Evolutionary conservation across 371 early-diverging fungal genomes (phyloP).

Genomic region (Apophysomyces ossiformis): DNA sequence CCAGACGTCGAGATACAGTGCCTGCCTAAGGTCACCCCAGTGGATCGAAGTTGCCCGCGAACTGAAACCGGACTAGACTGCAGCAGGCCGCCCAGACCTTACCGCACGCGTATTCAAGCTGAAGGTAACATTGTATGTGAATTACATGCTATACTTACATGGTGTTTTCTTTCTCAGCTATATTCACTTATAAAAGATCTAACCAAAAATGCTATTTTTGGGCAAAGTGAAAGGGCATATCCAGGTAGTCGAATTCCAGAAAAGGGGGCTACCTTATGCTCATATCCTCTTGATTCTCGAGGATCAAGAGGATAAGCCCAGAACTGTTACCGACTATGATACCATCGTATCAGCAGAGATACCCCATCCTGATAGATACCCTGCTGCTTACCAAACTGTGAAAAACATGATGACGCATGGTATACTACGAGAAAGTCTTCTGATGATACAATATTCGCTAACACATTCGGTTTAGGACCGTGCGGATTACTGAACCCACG

Average conservation of each 20-base stretch:
- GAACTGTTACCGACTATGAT: conserved; percentile 28
- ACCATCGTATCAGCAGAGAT: conserved; percentile 32
- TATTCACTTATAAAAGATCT: conserved; percentile 27
- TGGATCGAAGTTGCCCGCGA: conserved; percentile 36
- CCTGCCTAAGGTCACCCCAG: conserved; percentile 17
- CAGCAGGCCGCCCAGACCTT: conserved; percentile 30
- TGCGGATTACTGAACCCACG: conserved; percentile 24
- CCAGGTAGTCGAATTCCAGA: conserved; percentile 33
- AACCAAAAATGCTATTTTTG: conserved; percentile 23
- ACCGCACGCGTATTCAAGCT: conserved; percentile 23
- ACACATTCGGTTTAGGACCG: neutral
- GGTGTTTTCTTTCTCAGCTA: too few species aligned
- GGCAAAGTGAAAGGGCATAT: conserved; percentile 22
- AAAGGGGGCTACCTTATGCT: conserved; percentile 30
- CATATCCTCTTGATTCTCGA: conserved; percentile 38
- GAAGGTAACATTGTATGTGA: conserved; percentile 12
- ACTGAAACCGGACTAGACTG: conserved; percentile 20
- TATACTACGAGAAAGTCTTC: neutral
- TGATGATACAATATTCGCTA: too few species aligned
- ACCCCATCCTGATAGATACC: conserved; percentile 24
- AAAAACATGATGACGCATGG: conserved; percentile 35
- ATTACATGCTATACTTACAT: too few species aligned
- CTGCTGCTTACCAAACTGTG: conserved; percentile 32
- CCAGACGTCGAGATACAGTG: conserved; percentile 32
- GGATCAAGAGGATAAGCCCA: conserved; percentile 16